Percentiles rank a stretch among this genome's conserved stretches.
These are phyloP conservation scores for Aspergillus nanangensis DNA, from an alignment of 495 filamentous ascomycete species.

Conservation along the genomic window DNA sequence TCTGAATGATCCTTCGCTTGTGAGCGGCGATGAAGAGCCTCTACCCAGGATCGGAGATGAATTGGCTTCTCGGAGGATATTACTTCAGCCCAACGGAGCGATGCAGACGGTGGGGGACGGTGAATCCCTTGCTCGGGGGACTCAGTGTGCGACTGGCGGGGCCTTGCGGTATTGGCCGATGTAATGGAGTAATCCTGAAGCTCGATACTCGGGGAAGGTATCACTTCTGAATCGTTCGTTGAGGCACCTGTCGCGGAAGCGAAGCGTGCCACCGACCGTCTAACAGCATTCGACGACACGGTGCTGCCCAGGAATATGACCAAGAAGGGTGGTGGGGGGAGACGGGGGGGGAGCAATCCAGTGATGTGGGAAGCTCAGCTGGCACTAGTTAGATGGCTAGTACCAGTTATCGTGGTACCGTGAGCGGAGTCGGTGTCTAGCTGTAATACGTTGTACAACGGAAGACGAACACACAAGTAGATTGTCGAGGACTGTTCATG, in stretches of 20 bases:
- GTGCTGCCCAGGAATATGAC: conserved; percentile 4
- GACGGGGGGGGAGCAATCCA: background rate
- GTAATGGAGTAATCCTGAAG: background rate
- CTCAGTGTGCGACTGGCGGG: conserved; percentile 2
- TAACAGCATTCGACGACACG: conserved; percentile 27
- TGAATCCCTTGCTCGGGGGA: background rate
- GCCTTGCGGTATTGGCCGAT: background rate
- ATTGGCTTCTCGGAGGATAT: conserved; percentile 1
- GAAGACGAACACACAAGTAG: too few relatives aligned
- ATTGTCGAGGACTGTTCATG: too few relatives aligned
- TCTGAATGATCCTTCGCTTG: conserved; percentile 20
- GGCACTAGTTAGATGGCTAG: too few relatives aligned
- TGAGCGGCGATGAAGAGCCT: conserved; percentile 30
- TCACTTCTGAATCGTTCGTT: conserved; percentile 16
- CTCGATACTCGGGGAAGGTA: conserved; percentile 18
- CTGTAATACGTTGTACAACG: too few relatives aligned
- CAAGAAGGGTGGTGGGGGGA: conserved; percentile 2
- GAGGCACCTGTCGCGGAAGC: conserved; percentile 27
- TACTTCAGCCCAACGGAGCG: background rate
- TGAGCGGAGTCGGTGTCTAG: background rate
- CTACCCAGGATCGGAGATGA: conserved; percentile 32
- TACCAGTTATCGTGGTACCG: too few relatives aligned
- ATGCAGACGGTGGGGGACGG: background rate
- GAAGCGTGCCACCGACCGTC: conserved; percentile 22
- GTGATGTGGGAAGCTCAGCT: too few relatives aligned